Evolutionary conservation across 805 yeast genomes (phyloP).

Genomic region (Yamadazyma laniorum): DNA sequence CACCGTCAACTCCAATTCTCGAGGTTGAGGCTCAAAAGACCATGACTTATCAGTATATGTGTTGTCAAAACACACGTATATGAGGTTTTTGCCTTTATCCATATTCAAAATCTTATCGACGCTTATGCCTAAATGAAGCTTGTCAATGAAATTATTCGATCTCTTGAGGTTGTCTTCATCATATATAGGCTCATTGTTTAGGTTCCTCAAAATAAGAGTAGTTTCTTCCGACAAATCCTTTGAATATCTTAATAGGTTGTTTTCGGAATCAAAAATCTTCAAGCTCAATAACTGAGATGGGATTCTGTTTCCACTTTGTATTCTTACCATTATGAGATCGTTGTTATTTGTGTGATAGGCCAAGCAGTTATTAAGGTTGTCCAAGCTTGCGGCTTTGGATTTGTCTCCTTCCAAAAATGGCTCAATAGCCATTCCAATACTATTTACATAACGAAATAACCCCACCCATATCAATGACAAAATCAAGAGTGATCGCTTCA

Average conservation of each 20-base stretch:
- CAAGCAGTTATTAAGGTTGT: slow-evolving; percentile 34
- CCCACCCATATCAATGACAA: slow-evolving; percentile 2
- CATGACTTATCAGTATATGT: slow-evolving; percentile 41
- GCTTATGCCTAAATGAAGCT: not conserved
- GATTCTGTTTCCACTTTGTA: slow-evolving; percentile 29
- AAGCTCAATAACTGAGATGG: slow-evolving; percentile 36
- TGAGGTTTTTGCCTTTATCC: slow-evolving; percentile 25
- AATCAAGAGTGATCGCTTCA: slow-evolving; percentile 3
- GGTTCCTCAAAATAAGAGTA: slow-evolving; percentile 35
- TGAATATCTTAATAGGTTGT: slow-evolving; percentile 33
- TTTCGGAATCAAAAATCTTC: slow-evolving; percentile 36
- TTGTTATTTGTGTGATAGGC: slow-evolving; percentile 35
- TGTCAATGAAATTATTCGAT: slow-evolving; percentile 8
- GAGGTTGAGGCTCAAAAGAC: slow-evolving; percentile 34
- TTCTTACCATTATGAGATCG: slow-evolving; percentile 35
- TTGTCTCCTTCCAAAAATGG: slow-evolving; percentile 33
- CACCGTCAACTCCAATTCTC: slow-evolving; percentile 35
- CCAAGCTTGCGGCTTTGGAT: slow-evolving; percentile 26
- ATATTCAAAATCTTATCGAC: slow-evolving; percentile 17
- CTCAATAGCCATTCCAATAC: slow-evolving; percentile 35
- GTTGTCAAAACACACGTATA: slow-evolving; percentile 44
- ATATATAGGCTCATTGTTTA: slow-evolving; percentile 26
- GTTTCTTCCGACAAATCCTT: slow-evolving; percentile 30
- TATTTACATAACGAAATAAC: slow-evolving; percentile 10
- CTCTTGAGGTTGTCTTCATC: slow-evolving; percentile 6